Conservation (phyloP, 768 basidiomycete genomes). For the Mycena vitilis region DNA sequence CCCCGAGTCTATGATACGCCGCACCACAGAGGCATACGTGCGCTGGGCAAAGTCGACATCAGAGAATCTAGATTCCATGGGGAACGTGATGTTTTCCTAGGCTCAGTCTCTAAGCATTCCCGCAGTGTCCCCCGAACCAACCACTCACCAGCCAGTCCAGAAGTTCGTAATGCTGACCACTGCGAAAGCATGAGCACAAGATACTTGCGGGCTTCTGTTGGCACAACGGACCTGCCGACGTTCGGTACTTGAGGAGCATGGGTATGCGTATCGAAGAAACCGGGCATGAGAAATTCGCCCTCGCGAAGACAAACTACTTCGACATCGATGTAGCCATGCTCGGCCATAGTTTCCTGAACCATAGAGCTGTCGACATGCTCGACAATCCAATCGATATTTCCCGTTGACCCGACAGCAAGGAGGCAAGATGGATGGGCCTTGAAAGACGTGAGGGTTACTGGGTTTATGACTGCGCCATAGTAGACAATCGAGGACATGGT, state of each 20-base stretch:
- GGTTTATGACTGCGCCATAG: slow-evolving; percentile 63
- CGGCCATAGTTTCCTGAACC: slow-evolving; percentile 62
- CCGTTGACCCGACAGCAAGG: slow-evolving; percentile 60
- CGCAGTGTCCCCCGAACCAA: neutral
- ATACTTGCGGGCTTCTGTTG: neutral
- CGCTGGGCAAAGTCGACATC: slow-evolving; percentile 76
- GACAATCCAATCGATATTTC: slow-evolving; percentile 79
- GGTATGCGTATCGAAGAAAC: slow-evolving; percentile 92
- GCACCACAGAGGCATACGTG: slow-evolving; percentile 79
- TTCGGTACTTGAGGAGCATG: slow-evolving; percentile 88
- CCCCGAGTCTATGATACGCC: slow-evolving; percentile 76
- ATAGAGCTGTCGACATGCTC: slow-evolving; percentile 61
- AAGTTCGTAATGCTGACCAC: slow-evolving; percentile 88
- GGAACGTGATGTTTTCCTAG: slow-evolving; percentile 79
- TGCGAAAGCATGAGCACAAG: slow-evolving; percentile 41
- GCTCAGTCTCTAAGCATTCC: neutral
- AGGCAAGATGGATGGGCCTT: slow-evolving; percentile 57
- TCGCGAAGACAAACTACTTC: slow-evolving; percentile 56
- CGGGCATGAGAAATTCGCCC: slow-evolving; percentile 84
- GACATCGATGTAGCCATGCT: slow-evolving; percentile 61
- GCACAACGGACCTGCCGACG: slow-evolving; percentile 63
- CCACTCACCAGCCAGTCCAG: slow-evolving; percentile 79
- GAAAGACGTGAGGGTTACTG: slow-evolving; percentile 49
- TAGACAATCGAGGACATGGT: slow-evolving; percentile 54
- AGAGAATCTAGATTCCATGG: slow-evolving; percentile 81